Conservation (phyloP, 2,329 filamentous ascomycete species). For the Phyllosticta citribraziliensis region DNA sequence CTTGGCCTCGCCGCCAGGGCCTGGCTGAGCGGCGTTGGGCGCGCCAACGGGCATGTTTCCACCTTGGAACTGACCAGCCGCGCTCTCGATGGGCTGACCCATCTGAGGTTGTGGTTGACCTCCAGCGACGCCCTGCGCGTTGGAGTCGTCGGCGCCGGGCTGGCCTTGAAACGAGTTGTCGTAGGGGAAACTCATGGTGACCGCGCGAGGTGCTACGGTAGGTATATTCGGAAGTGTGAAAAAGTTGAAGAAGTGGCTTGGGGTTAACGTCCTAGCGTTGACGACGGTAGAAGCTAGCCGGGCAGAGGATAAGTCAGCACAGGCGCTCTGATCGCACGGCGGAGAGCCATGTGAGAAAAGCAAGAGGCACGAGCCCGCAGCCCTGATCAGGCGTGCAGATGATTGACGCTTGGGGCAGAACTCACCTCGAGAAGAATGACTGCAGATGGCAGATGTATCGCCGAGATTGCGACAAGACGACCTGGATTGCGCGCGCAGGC, state of each 20-base stretch:
- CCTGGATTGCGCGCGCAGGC: conserved; percentile 16
- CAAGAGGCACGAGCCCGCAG: neutral
- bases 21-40: conserved; percentile 24
- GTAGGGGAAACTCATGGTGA: conserved; percentile 56
- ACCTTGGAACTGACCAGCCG: conserved; percentile 39
- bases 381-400: neutral
- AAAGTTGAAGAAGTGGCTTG: conserved; percentile 7
- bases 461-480: neutral
- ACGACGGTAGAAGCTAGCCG: conserved; percentile 9
- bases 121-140: conserved; percentile 41
- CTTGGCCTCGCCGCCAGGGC: conserved; percentile 33
- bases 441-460: conserved; percentile 5
- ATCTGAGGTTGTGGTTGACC: conserved; percentile 39
- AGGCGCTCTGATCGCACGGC: conserved; percentile 9
- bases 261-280: conserved; percentile 9
- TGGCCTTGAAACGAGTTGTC: conserved; percentile 56
- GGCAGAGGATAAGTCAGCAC: conserved; percentile 8
- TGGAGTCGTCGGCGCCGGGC: conserved; percentile 41
- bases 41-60: conserved; percentile 34
- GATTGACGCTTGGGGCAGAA: conserved; percentile 12
- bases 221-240: conserved; percentile 8
- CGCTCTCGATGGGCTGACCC: conserved; percentile 48
- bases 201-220: conserved; percentile 3
- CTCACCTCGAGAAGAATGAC: conserved; percentile 2
- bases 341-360: conserved; percentile 3